Evolutionary conservation across 805 yeast species (phyloP), one percentile per base, ranked within the genome.

Genomic region (Barnettozyma californica): DNA sequence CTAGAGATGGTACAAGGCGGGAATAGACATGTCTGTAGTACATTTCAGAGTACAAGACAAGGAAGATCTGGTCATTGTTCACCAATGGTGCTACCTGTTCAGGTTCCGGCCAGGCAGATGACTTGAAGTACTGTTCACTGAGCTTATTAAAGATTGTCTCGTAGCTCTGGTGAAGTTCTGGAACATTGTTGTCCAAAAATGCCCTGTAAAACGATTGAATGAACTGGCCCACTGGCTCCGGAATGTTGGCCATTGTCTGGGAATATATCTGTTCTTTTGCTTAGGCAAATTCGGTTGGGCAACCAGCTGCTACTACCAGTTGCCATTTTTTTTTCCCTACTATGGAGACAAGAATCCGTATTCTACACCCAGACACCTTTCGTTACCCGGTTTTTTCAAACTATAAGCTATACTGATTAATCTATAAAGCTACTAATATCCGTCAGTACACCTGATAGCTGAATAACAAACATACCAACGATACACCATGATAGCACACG

Each of bases 401-500:
- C 25, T 23, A 23, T n/a, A n/a, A n/a, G n/a, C n/a, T n/a, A 23
- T 23, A 23, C 25, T 8, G 7, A 23, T 23, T 8, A 23, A 23
- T 23, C n/a, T 29, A 29, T 29, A 16, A 29, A 29, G 33, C 33
- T 29, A 33, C 50, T 40, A 18, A 37, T 31, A 11, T 55, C 62
- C 4, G 69, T 67, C 47, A 73, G 56, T 19, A 68, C 62, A 46
- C 71, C 67, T 45, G 78, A 73, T 25, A 74, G 35, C 18, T 83
- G 77, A 43, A 84, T 83, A 19, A 81, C 57, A 21, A 70, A 60
- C 45, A 85, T 74, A 1, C 95, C 95, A 5, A 73, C 18, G 33
- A 84, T 65, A 38, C 79, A 70, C 84, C 89, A 84, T 5, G 67
- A 56, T 47, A 84, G 60, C 2, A 83, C 87, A 9, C 65, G 68